Evolutionary conservation across 768 basidiomycete genomes (phyloP).

Genomic region (Naematelia encephala): DNA sequence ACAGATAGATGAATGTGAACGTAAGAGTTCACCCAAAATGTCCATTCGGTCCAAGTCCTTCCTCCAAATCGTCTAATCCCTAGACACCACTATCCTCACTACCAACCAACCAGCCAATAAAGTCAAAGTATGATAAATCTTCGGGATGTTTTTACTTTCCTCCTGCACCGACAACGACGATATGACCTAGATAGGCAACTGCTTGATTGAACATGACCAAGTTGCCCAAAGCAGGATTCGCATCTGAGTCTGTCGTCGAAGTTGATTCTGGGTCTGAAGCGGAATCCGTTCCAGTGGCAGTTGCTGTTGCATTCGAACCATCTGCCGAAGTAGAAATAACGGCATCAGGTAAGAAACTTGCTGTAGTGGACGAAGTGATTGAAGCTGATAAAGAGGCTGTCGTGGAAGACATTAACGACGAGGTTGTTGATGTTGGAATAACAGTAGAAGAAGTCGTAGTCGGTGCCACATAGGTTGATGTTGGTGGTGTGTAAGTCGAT

Average conservation of each 20-base stretch:
- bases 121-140: too few species aligned
- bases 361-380: background rate
- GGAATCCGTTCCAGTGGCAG: slow-evolving; percentile 11
- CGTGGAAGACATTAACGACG: slow-evolving; percentile 14
- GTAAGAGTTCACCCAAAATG: background rate
- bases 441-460: slow-evolving; percentile 20
- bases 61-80: too few species aligned
- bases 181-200: slow-evolving; percentile 33
- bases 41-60: too few species aligned
- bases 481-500: slow-evolving; percentile 18
- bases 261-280: slow-evolving; percentile 4
- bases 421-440: slow-evolving; percentile 17
- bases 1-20: too few species aligned
- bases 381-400: slow-evolving; percentile 16
- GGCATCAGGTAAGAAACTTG: background rate
- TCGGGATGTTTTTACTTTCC: too few species aligned
- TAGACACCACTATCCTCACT: too few species aligned
- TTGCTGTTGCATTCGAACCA: background rate
- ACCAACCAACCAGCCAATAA: too few species aligned
- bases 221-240: slow-evolving; percentile 20
- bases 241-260: too few species aligned
- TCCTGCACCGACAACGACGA: slow-evolving; percentile 37
- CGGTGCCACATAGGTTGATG: slow-evolving; percentile 24
- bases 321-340: background rate
- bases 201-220: slow-evolving; percentile 37